Evolutionary conservation across 2,329 filamentous ascomycete species (phyloP), one percentile per base, ranked within the genome.

Genomic region (Byssoonygena ceratinophila): DNA sequence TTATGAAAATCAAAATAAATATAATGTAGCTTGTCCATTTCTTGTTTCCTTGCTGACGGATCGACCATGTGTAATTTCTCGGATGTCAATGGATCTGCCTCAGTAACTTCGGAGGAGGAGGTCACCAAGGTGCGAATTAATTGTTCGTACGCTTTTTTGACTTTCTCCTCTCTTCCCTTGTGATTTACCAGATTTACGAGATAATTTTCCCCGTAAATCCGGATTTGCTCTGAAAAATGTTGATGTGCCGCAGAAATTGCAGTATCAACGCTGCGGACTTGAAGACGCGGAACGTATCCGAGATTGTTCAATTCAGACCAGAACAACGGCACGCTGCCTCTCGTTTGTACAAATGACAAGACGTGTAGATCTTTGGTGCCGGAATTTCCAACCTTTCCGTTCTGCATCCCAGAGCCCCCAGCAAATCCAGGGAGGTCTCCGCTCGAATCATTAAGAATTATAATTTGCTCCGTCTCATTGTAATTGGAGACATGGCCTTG

Each of bases 1-100:
- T 84, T 89, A 73, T 98, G 94, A 68, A 94, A 98, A 72, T 98
- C 92, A 66, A 98, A 98, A 74, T 97, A 98, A 61, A 97, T 73
- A 68, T 98, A 98, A 71, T 98, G 91, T 41, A 98, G 74, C 41
- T 83, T 83, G 67, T 96, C 90, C 67, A 85, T 86, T 57, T 82
- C 75, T 57, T 85, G 79, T 54, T 74, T 73, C 45, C 74, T 74
- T 43, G 79, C 67, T 12, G 72, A 61, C 20, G 81, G 75, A 64
- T 95, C 85, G 57, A 95, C 80, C 27, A 83, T 75, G 62, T 83
- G 85, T 66, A 94, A 85, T 67, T 92, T 91, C 64, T 96, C 90
- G 36, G 83, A 75, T 0, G 83, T 85, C 49, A 79, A 68, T 27
- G 74, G 65, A 64, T 91, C 85, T 50, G 78, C 74, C 62, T 87